These are phyloP conservation scores for Syzygium oleosum DNA, from an alignment of 345 rosid species.

Conservation along the genomic window DNA sequence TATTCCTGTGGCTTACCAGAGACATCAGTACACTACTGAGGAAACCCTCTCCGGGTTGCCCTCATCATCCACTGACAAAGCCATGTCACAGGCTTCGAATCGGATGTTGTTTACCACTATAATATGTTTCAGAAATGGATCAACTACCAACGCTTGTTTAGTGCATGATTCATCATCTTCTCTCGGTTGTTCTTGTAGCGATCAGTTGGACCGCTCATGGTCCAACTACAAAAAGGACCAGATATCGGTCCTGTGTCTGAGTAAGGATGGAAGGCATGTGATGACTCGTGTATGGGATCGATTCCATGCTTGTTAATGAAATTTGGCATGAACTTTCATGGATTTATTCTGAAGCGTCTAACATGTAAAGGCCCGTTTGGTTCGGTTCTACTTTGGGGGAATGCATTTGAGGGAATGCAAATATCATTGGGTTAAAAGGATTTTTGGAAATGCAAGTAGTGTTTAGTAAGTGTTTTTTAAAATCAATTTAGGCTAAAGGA, in stretches of 20 bases:
- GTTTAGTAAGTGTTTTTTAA: no score
- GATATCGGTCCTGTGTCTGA: not conserved
- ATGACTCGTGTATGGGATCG: not conserved
- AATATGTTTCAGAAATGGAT: not conserved
- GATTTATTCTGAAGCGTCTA: not conserved
- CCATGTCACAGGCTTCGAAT: not conserved
- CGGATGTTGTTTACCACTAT: not conserved
- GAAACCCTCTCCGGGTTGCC: not conserved
- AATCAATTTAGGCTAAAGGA: no score
- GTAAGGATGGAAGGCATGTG: no score
- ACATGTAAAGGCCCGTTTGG: no score
- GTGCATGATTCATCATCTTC: not conserved
- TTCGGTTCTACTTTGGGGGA: no score
- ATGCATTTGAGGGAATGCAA: no score
- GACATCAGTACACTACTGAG: not conserved
- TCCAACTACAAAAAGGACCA: not conserved
- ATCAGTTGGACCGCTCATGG: not conserved
- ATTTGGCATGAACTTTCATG: not conserved
- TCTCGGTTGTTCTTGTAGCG: not conserved
- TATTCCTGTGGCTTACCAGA: not conserved
- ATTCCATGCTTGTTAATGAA: not conserved
- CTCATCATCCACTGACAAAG: not conserved
- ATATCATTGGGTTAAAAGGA: rapidly evolving
- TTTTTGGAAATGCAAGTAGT: no score
- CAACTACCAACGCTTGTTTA: not conserved